phyloP scores from a whole-genome alignment of 2,329 filamentous ascomycete genomes.

The Talaromyces sp. region DNA sequence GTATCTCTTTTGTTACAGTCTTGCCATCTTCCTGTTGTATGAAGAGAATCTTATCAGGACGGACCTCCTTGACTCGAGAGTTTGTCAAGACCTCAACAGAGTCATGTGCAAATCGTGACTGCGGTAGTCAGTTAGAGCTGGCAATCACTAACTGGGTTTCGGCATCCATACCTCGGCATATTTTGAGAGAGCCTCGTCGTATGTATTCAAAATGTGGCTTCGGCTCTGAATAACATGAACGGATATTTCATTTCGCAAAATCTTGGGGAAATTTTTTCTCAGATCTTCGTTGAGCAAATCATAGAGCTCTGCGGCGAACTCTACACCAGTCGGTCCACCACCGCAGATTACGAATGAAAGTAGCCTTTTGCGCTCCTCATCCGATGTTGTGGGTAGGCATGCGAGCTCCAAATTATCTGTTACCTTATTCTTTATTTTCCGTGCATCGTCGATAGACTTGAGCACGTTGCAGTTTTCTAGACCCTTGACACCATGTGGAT shows the following conservation, averaged over 20 bases:
- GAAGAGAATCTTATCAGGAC: slow-evolving; percentile 78
- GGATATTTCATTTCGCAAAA: slow-evolving; percentile 95
- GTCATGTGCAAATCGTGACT: slow-evolving; percentile 79
- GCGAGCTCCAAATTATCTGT: slow-evolving; percentile 85
- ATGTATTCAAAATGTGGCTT: slow-evolving; percentile 94
- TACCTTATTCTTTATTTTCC: slow-evolving; percentile 80
- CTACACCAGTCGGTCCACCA: slow-evolving; percentile 91
- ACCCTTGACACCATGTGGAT: slow-evolving; percentile 92
- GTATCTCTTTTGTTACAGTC: slow-evolving; percentile 81
- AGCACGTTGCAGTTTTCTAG: slow-evolving; percentile 91
- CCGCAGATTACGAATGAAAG: slow-evolving; percentile 95
- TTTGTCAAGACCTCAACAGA: slow-evolving; percentile 89
- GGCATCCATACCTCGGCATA: slow-evolving; percentile 65
- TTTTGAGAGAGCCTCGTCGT: slow-evolving; percentile 86
- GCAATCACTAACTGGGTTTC: background rate
- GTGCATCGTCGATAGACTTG: slow-evolving; percentile 90
- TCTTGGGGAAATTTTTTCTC: slow-evolving; percentile 72
- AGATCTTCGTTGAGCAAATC: slow-evolving; percentile 96
- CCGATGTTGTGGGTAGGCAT: slow-evolving; percentile 84
- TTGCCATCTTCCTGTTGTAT: slow-evolving; percentile 74
- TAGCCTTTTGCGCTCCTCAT: slow-evolving; percentile 79
- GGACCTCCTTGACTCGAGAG: slow-evolving; percentile 85
- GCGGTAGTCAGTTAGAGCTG: slow-evolving; percentile 1
- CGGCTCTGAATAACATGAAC: slow-evolving; percentile 95
- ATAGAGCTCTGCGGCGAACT: slow-evolving; percentile 94